Percentiles rank a stretch among this genome's conserved stretches.
Evolutionary conservation across 768 basidiomycete species (phyloP).

Genomic region (Suillus subalutaceus): DNA sequence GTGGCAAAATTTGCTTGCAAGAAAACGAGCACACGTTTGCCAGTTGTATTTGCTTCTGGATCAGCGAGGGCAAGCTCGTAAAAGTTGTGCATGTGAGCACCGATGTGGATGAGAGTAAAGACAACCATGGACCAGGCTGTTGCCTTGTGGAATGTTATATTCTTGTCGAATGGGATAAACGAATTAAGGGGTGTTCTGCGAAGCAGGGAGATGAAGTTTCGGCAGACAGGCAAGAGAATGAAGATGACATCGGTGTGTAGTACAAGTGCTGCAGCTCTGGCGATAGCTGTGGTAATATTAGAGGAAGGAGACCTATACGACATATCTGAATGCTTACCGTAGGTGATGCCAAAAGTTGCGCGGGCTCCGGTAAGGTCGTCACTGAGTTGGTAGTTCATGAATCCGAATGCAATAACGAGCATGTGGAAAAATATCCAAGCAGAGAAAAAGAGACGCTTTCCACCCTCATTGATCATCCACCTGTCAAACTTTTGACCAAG

Average conservation of each 20-base stretch:
- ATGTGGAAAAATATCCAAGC: conserved; percentile 82
- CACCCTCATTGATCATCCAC: conserved; percentile 98
- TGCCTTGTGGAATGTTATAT: conserved; percentile 87
- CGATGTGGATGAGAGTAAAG: conserved; percentile 74
- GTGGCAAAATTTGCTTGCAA: conserved; percentile 78
- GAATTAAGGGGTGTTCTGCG: conserved; percentile 84
- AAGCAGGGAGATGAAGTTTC: conserved; percentile 89
- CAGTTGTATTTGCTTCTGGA: conserved; percentile 52
- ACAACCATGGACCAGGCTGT: conserved; percentile 90
- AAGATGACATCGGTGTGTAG: conserved; percentile 91
- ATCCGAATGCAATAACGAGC: conserved; percentile 76
- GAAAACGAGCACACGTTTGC: conserved; percentile 68
- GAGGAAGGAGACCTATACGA: neutral
- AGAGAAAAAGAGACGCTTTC: conserved; percentile 74
- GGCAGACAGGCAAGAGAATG: conserved; percentile 93
- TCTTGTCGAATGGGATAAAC: conserved; percentile 93
- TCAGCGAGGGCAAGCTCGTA: conserved; percentile 61
- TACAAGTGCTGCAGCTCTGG: conserved; percentile 86
- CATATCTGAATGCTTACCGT: conserved; percentile 50
- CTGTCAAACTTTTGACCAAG: conserved; percentile 52
- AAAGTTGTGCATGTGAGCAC: conserved; percentile 89
- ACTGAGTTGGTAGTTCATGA: conserved; percentile 75
- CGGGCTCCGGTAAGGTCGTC: conserved; percentile 77
- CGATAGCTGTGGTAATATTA: conserved; percentile 58
- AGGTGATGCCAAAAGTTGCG: conserved; percentile 72